Evolutionary conservation across 257 asterid genomes (phyloP).

Genomic region (Marsdenia floribunda): DNA sequence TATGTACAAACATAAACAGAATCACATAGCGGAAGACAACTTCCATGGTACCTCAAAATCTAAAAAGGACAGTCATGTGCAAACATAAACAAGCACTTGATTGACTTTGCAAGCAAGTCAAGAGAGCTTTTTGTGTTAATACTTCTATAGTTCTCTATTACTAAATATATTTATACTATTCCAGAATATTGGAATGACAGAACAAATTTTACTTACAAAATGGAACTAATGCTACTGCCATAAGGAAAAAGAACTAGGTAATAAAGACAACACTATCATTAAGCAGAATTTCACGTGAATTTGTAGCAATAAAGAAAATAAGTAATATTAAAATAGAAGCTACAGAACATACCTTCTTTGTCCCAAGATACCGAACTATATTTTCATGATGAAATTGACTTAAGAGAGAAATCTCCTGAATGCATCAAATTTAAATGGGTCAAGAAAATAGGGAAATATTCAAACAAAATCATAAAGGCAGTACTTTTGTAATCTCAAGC

Average conservation of each 20-base stretch:
- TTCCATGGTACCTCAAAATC: neutral
- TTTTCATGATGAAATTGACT: conserved; percentile 88
- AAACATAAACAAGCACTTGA: neutral
- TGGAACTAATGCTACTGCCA: neutral
- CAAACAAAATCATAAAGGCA: neutral
- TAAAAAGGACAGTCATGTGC: neutral
- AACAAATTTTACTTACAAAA: neutral
- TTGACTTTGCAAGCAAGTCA: neutral
- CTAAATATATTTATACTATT: neutral
- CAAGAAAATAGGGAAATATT: neutral
- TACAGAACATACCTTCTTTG: conserved; percentile 56
- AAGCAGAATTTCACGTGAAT: neutral
- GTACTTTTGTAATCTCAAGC: neutral
- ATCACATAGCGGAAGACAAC: neutral
- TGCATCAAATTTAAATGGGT: conserved; percentile 7
- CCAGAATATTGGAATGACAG: neutral
- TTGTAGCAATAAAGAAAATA: neutral
- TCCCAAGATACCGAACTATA: conserved; percentile 87
- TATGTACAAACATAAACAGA: neutral
- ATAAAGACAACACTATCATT: neutral
- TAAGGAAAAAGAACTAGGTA: neutral
- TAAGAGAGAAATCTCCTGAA: conserved; percentile 90
- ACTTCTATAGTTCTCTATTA: neutral
- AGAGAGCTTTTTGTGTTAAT: neutral
- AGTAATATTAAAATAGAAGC: conserved; percentile 1